These are phyloP conservation scores for Xylaria sp. DNA, from an alignment of 2,329 filamentous ascomycete species.

Conservation along the genomic window DNA sequence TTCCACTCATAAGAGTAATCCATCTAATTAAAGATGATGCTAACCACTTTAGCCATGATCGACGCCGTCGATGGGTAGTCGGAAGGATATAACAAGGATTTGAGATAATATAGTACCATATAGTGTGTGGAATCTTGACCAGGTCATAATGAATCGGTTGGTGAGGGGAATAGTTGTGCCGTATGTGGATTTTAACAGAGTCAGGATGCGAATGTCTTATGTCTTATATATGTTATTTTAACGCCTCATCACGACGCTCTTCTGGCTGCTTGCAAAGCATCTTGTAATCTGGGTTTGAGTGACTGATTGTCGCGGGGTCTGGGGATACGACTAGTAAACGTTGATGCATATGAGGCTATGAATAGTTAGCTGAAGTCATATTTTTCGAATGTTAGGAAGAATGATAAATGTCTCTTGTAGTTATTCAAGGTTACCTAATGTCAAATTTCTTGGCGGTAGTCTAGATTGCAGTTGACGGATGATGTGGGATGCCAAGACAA, in stretches of 20 bases:
- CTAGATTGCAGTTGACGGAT: neutral
- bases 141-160: neutral
- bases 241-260: neutral
- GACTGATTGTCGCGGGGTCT: neutral
- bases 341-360: neutral
- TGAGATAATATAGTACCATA: neutral
- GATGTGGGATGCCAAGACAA: conserved; percentile 34
- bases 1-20: neutral
- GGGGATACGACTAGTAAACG: neutral
- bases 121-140: neutral
- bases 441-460: conserved; percentile 13
- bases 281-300: conserved; percentile 7
- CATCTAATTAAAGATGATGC: neutral
- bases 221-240: conserved; percentile 5
- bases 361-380: conserved; percentile 15
- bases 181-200: neutral
- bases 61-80: neutral
- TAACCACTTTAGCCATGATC: neutral
- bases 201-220: neutral
- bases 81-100: neutral
- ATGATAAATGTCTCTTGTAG: neutral
- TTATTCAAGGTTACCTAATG: neutral
- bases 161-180: neutral
- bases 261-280: conserved; percentile 9
- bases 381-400: neutral